A percentile compares a stretch with the other conserved stretches of the same genome.
Evolutionary conservation across 106 monocot genomes (phyloP).

Genomic region (Allium cepa): DNA sequence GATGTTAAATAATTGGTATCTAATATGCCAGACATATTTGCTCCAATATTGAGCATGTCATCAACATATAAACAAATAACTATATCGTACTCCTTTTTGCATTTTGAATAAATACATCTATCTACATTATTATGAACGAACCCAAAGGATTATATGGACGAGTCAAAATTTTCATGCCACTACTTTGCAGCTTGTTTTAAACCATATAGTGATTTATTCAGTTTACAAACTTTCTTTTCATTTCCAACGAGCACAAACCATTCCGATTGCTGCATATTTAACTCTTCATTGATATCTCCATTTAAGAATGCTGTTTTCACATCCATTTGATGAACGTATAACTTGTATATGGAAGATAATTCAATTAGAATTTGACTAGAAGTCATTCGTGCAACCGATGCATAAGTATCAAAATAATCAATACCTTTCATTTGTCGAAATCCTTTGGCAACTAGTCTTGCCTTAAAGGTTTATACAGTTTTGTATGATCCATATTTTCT

Average conservation of each 20-base stretch:
- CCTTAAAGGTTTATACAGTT: neutral
- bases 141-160: neutral
- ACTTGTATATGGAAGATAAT: neutral
- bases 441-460: neutral
- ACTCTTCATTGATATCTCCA: neutral
- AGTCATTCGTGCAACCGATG: neutral
- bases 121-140: neutral
- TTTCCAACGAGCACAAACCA: neutral
- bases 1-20: neutral
- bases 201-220: neutral
- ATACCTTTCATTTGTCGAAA: neutral
- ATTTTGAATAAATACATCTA: neutral
- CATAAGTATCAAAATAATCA: conserved; percentile 1
- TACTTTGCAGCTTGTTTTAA: neutral
- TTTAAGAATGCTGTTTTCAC: neutral
- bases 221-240: neutral
- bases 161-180: neutral
- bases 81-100: neutral
- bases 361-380: neutral
- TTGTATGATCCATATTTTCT: neutral
- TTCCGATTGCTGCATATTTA: neutral
- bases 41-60: neutral
- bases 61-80: neutral
- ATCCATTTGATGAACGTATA: neutral
- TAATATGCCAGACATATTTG: neutral